Percentiles rank a stretch among this genome's conserved stretches.
Conservation (phyloP, 306 rosid genomes). For the Cicer cuneatum region DNA sequence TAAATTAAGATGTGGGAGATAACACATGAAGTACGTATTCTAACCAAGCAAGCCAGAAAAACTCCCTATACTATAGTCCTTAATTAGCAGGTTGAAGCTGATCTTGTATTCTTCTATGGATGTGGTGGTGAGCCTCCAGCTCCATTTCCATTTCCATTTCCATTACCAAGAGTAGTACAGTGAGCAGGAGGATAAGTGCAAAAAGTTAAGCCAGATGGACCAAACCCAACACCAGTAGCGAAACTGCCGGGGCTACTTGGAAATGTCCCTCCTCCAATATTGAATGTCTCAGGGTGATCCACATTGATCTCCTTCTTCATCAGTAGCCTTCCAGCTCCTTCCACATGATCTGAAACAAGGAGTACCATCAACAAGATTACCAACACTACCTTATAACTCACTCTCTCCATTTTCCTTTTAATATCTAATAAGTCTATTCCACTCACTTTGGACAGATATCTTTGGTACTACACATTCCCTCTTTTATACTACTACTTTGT, state of each 20-base stretch:
- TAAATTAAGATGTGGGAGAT: too few species aligned
- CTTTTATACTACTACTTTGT: background rate
- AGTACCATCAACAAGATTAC: background rate
- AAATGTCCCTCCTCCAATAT: background rate
- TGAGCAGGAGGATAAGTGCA: slow-evolving; percentile 3
- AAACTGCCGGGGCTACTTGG: background rate
- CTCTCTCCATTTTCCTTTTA: slow-evolving; percentile 5
- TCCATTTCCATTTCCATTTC: background rate
- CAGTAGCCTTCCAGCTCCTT: background rate
- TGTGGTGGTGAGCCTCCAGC: too few species aligned
- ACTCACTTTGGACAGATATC: background rate
- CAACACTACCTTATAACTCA: background rate
- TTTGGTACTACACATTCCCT: background rate
- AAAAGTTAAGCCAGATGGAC: slow-evolving; percentile 2
- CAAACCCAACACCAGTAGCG: background rate
- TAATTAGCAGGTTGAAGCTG: too few species aligned
- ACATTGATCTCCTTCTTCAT: background rate
- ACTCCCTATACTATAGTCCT: too few species aligned
- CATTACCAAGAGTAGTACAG: background rate
- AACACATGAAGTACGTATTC: too few species aligned
- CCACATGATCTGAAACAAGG: background rate
- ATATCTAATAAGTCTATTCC: background rate
- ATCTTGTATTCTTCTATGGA: too few species aligned
- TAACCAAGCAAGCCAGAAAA: too few species aligned
- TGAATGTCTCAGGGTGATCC: slow-evolving; percentile 18